These are phyloP conservation scores for Dipteronia sinensis DNA, from an alignment of 345 rosid genomes.

Conservation along the genomic window DNA sequence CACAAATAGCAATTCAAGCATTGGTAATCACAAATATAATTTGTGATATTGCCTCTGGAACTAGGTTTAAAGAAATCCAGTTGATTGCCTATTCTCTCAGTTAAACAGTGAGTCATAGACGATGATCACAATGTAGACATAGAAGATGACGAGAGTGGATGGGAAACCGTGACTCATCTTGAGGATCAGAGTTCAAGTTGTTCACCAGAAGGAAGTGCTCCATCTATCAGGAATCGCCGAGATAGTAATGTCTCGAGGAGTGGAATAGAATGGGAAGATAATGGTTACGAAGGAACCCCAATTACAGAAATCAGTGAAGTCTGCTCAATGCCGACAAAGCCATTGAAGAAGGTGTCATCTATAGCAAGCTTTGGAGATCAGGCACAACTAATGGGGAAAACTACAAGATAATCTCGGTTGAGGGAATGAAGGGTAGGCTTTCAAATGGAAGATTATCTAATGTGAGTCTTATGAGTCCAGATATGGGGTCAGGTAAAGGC, in stretches of 20 bases:
- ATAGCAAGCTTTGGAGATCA: conserved; percentile 79
- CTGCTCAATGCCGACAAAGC: conserved; percentile 52
- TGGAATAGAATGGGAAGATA: conserved; percentile 54
- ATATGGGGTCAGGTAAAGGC: conserved; percentile 61
- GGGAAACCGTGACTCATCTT: conserved; percentile 93
- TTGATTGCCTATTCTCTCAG: too few relatives aligned
- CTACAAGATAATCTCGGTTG: conserved; percentile 68
- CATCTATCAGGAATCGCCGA: conserved; percentile 42
- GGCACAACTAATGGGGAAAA: conserved; percentile 56
- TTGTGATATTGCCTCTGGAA: too few relatives aligned
- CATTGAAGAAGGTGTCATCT: conserved; percentile 61
- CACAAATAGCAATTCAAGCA: conserved; percentile 9
- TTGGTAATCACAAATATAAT: background rate
- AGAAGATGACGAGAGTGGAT: conserved; percentile 90
- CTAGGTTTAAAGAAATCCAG: too few relatives aligned
- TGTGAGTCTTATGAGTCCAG: conserved; percentile 57
- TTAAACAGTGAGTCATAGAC: too few relatives aligned
- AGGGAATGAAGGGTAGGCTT: conserved; percentile 64
- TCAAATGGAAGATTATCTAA: conserved; percentile 76
- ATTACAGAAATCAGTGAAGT: conserved; percentile 65
- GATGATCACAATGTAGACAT: conserved; percentile 46
- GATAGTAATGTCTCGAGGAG: conserved; percentile 47
- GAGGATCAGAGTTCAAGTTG: conserved; percentile 81
- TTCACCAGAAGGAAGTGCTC: conserved; percentile 65
- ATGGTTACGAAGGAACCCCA: conserved; percentile 57